Evolutionary conservation across 257 asterid species (phyloP).

Genomic region (Solanum rostratum): DNA sequence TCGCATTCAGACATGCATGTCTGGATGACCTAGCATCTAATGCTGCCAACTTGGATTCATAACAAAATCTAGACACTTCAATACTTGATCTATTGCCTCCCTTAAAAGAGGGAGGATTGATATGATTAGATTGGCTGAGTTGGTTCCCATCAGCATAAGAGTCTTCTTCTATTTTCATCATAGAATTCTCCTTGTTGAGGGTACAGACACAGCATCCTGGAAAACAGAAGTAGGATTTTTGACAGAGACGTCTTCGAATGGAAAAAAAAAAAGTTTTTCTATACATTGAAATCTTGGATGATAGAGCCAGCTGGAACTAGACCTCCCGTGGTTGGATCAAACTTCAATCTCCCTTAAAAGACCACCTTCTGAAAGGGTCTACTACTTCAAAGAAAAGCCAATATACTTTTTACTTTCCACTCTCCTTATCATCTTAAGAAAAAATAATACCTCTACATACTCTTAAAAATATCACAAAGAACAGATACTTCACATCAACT

Average conservation of each 20-base stretch:
- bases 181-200: conserved; percentile 15
- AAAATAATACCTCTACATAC: background rate
- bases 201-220: conserved; percentile 10
- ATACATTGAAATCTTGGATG: conserved; percentile 27
- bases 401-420: background rate
- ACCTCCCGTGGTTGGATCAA: conserved; percentile 43
- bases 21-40: conserved; percentile 8
- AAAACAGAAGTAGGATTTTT: conserved; percentile 12
- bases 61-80: background rate
- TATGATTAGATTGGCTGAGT: conserved; percentile 1
- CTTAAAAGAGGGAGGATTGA: background rate
- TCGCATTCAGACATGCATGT: conserved; percentile 18
- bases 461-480: background rate
- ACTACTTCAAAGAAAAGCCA: background rate
- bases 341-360: conserved; percentile 46
- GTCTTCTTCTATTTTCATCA: conserved; percentile 52
- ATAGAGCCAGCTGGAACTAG: conserved; percentile 36
- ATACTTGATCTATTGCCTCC: conserved; percentile 2
- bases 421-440: background rate
- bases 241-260: conserved; percentile 10
- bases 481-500: background rate
- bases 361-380: background rate
- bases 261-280: background rate
- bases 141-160: conserved; percentile 18
- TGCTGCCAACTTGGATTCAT: conserved; percentile 18